Base-by-base conservation (phyloP, 305 asterid species). In the Lippia alba region DNA sequence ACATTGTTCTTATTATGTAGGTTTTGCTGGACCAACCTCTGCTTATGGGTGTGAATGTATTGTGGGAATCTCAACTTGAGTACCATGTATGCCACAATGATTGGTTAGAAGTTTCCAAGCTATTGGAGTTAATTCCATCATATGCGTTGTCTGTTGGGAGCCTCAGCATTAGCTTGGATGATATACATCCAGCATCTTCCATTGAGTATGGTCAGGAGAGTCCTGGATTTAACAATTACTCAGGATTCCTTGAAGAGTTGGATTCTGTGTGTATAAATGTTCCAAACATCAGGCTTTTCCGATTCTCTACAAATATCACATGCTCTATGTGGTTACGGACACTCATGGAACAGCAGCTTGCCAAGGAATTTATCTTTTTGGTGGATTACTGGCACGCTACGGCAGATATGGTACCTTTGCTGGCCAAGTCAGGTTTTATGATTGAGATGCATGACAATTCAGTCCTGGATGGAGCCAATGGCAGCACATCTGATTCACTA, bases 41-140 rank as follows among this genome's bases (percentile, higher is more conserved):
- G 60, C 89, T 88, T 73, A 86, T 92, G 98, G 99, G 98, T 69
- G 96, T 92, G 60, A 79, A 95, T 77, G 82, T 92, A 56, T 85
- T 81, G 85, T 95, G 99, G 99, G 99, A 95, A 84, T 95, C 99
- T 67, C 97, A 92, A 79, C 89, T 95, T 72, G 98, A 95, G 83
- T 92, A 88, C 79, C 82, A 89, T 82, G 84, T 83, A 78, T 87
- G 89, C 84, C 99, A 92, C 87, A 89, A 88, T 83, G 94, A 90
- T 75, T 92, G 93, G 96, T 73, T 78, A 66, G 96, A 90, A 82
- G 92, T 89, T 82, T 90, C 98, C 54, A 85, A 84, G 87, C 87
- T 95, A 74, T 79, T 95, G 57, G 98, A 95, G 80, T 78, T 85
- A 58, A 78, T 90, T 72, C 99, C 98, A 16, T 80, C 91, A 39